phyloP scores from a whole-genome alignment of 805 yeast genomes.

The Nakazawaea ambrosiae region DNA sequence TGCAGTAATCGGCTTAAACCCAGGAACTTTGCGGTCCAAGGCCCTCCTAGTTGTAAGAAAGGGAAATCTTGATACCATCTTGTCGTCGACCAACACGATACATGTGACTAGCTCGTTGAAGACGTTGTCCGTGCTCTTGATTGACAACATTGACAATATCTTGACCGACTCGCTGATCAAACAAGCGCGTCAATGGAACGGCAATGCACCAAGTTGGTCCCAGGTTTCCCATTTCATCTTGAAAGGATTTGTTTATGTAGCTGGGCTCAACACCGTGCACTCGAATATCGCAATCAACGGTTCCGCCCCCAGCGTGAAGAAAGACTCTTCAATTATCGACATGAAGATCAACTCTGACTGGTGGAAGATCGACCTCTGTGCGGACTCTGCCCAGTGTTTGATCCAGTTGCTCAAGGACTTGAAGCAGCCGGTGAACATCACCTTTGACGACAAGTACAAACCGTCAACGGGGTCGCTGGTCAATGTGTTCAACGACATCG shows the following conservation, averaged over 20 bases:
- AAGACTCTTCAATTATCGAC: slow-evolving; percentile 22
- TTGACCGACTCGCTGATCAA: not conserved
- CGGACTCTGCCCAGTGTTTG: slow-evolving; percentile 77
- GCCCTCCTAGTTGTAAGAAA: slow-evolving; percentile 42
- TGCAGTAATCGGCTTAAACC: slow-evolving; percentile 55
- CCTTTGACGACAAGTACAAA: slow-evolving; percentile 53
- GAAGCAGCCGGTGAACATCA: slow-evolving; percentile 57
- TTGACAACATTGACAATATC: slow-evolving; percentile 44
- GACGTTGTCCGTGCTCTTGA: slow-evolving; percentile 43
- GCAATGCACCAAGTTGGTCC: slow-evolving; percentile 27
- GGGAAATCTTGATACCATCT: slow-evolving; percentile 28
- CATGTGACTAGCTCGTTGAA: slow-evolving; percentile 40
- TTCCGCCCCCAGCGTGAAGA: not conserved
- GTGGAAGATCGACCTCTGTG: slow-evolving; percentile 54
- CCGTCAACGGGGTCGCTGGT: slow-evolving; percentile 13
- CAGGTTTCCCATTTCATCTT: slow-evolving; percentile 31
- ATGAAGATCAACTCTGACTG: slow-evolving; percentile 43
- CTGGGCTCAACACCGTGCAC: slow-evolving; percentile 32
- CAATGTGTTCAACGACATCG: slow-evolving; percentile 29
- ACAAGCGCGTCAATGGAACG: not conserved
- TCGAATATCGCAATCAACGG: slow-evolving; percentile 22
- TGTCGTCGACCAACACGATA: slow-evolving; percentile 35
- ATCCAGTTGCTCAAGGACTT: slow-evolving; percentile 63
- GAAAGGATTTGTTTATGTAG: slow-evolving; percentile 50
- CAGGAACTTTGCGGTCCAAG: slow-evolving; percentile 52